Evolutionary conservation across 768 basidiomycete genomes (phyloP).

Genomic region (Tephrocybe sp.): DNA sequence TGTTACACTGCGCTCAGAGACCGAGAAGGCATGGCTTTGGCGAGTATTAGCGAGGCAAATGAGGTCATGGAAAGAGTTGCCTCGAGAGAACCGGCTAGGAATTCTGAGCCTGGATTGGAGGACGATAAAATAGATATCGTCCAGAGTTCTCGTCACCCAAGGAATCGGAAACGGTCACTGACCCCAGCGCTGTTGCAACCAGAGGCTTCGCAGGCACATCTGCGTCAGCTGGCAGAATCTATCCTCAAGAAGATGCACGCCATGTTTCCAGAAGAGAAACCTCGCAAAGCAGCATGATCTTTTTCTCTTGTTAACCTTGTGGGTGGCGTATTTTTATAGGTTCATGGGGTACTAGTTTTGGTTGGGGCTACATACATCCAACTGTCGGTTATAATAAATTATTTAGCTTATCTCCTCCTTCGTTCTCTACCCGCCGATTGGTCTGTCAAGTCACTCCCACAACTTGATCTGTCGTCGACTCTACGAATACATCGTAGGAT

Average conservation of each 20-base stretch:
- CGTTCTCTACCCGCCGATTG: neutral
- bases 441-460: too few species aligned
- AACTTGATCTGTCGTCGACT: too few species aligned
- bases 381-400: neutral
- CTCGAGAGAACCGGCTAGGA: neutral
- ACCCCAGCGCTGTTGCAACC: neutral
- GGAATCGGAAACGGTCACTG: neutral
- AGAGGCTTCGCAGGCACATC: neutral
- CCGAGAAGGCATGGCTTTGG: neutral
- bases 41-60: neutral
- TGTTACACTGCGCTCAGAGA: neutral
- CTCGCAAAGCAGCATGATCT: neutral
- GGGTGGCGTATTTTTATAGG: too few species aligned
- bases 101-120: neutral
- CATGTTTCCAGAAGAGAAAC: neutral
- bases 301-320: neutral
- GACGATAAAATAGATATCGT: slow-evolving; percentile 6
- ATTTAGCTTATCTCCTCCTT: neutral
- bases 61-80: neutral
- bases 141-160: slow-evolving; percentile 3
- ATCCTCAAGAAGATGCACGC: neutral
- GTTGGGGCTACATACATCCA: neutral
- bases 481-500: too few species aligned
- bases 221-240: neutral
- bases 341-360: too few species aligned